Base-by-base conservation (phyloP, 2,329 filamentous ascomycete species). In the Fusarium liriodendri region DNA sequence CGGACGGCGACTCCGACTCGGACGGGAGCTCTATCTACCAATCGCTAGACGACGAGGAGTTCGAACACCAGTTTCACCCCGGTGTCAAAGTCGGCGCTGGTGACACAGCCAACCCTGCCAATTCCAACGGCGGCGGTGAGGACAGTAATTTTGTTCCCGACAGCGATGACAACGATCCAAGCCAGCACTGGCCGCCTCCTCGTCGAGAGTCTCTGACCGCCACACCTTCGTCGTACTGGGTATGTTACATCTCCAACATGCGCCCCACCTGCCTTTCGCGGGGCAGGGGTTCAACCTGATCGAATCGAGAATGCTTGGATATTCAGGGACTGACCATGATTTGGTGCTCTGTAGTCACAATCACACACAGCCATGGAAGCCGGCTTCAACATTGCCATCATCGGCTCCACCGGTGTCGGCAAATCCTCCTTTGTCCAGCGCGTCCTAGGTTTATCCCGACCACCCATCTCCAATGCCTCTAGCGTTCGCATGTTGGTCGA, bases 401-500 rank as follows among this genome's bases (percentile, higher is more conserved):
- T 93, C 80, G 91, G 91, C 77, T 88, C 90, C 80, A 85, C 87
- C 76, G 90, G 90, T 69, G 91, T 91, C 57, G 91, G 91, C 74
- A 93, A 93, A 81, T 92, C 90, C 60, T 88, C 90, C 55, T 91
- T 93, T 77, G 89, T 93, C 77, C 90, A 92, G 81, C 88, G 87
- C 54, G 89, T 90, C 64, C 84, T 92, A 71, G 88, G 89, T 64
- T 82, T 91, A 25, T 81, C 87, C 42, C 83, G 87, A 22, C 84
- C 87, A 11, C 88, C 90, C 35, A 86, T 85, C 59, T 84, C 86
- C 25, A 88, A 88, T 79, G 84, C 88, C 64, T 89, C 89, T 40
- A 89, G 85, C 72, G 84, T 89, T 64, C 89, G 88, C 72, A 87
- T 91, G 77, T 83, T 87, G 47, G 84, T 92, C 71, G 91, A 92